Evolutionary conservation across 1,139 yeast genomes (phyloP).

Genomic region (Pichia norvegensis): DNA sequence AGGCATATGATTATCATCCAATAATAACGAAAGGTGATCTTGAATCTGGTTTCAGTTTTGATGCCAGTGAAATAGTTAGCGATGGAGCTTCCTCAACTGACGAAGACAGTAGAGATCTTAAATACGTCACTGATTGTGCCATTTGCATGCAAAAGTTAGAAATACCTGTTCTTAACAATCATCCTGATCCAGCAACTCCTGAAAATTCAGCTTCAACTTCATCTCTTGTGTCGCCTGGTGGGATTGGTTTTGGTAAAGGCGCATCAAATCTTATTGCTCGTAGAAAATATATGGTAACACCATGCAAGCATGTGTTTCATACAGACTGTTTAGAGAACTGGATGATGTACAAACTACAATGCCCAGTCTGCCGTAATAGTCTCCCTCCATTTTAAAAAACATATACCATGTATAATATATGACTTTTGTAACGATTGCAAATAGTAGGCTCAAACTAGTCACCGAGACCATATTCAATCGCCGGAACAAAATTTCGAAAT

Average conservation of each 20-base stretch:
- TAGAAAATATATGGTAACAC: constrained; percentile 75
- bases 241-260: constrained; percentile 7
- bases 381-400: constrained; percentile 57
- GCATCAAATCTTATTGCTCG: constrained; percentile 26
- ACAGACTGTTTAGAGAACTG: constrained; percentile 79
- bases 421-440: no score
- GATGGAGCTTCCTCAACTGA: constrained; percentile 13
- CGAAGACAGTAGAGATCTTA: constrained; percentile 22
- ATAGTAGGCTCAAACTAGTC: no score
- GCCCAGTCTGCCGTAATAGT: constrained; percentile 86
- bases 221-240: constrained; percentile 5
- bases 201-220: constrained; percentile 5
- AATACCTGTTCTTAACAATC: constrained; percentile 43
- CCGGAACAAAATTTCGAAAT: no score
- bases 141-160: constrained; percentile 79
- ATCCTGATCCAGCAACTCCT: neutral
- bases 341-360: constrained; percentile 89
- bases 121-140: constrained; percentile 59
- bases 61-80: constrained; percentile 14
- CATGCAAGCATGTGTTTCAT: constrained; percentile 87
- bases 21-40: constrained; percentile 51
- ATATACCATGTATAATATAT: neutral
- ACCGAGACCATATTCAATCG: no score
- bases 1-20: constrained; percentile 78
- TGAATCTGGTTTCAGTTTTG: constrained; percentile 45